These are phyloP conservation scores for Tolypocladium sp. DNA, from an alignment of 2,329 filamentous ascomycete species.

Conservation along the genomic window DNA sequence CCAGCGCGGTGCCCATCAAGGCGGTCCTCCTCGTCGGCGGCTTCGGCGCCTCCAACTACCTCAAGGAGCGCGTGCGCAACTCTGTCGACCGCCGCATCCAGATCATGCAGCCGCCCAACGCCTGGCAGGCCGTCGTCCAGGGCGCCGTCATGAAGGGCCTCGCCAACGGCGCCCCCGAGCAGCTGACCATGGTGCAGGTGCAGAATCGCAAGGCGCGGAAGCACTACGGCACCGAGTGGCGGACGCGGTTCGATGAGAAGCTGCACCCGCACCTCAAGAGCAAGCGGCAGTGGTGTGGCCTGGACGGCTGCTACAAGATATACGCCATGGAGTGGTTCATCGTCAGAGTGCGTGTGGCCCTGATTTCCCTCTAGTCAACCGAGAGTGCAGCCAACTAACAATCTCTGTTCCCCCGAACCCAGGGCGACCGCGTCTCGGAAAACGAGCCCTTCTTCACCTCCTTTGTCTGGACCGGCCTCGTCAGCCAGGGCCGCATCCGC, in stretches of 20 bases:
- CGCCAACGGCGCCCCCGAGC: conserved; percentile 22
- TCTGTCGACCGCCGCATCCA: conserved; percentile 23
- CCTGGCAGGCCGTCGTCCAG: conserved; percentile 38
- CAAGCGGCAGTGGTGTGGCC: conserved; percentile 25
- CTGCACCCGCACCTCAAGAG: conserved; percentile 18
- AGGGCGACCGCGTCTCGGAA: conserved; percentile 30
- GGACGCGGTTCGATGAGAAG: conserved; percentile 18
- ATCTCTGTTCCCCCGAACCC: background rate
- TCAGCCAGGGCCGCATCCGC: conserved; percentile 20
- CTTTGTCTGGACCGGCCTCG: conserved; percentile 21
- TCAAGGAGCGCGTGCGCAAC: conserved; percentile 28
- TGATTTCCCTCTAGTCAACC: background rate
- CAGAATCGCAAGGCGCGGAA: conserved; percentile 31
- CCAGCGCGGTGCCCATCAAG: conserved; percentile 25
- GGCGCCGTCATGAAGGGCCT: conserved; percentile 42
- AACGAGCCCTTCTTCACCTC: conserved; percentile 24
- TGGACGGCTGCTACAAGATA: conserved; percentile 26
- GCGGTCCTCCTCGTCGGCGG: conserved; percentile 36
- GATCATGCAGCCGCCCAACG: conserved; percentile 35
- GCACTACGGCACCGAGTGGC: conserved; percentile 31
- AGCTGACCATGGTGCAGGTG: conserved; percentile 26
- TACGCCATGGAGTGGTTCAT: conserved; percentile 36
- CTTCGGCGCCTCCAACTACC: conserved; percentile 35
- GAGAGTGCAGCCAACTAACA: background rate
- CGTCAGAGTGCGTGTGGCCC: conserved; percentile 16